Evolutionary conservation across 106 monocot species (phyloP), one percentile per base, ranked within the genome.

Genomic region (Platanthera zijinensis): DNA sequence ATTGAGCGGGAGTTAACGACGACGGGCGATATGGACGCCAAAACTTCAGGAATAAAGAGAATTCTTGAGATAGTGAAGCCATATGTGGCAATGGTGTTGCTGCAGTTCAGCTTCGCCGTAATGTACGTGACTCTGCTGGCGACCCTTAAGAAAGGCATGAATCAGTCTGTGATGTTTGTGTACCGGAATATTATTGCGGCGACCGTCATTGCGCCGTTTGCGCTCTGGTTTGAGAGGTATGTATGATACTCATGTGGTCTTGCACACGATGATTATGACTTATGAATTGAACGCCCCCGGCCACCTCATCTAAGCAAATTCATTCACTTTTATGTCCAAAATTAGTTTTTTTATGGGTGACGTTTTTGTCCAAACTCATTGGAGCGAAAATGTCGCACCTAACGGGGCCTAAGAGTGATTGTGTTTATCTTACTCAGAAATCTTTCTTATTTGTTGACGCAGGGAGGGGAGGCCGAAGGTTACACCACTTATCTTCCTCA

Each of bases 391-490:
- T 3, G 39, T 2, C 3, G 39, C 39, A 39, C 2, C 39, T 3
- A 39, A 39, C 1, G 39, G 39, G 39, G 39, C 3, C 39, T 39
- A 39, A 39, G 39, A 39, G 0, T 25, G 25, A 25, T 25, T 25
- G 39, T 39, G 3, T 39, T 39, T 39, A 39, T 3, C 39, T 0
- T 39, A 39, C 39, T 39, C 25, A 25, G 0, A 25, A 25, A 25
- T 25, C 25, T 75, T 74, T 45, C 3, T 4, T 0, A 10, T 67
- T 67, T 39, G 18, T 12, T 67, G 39, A 11, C 12, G 66, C 84
- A 95, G 92, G 86, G 81, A 84, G 64, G 57, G 63, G 54, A 86
- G 90, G 57, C 86, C 95, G 5, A 86, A 83, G 83, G 75, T 95
- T 86, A 95, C 95, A 30, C 2, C 82, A 8, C 25, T 17, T 19